Evolutionary conservation across 2,329 filamentous ascomycete genomes (phyloP), one percentile per base, ranked within the genome.

Genomic region (Akanthomyces dipterigenus): DNA sequence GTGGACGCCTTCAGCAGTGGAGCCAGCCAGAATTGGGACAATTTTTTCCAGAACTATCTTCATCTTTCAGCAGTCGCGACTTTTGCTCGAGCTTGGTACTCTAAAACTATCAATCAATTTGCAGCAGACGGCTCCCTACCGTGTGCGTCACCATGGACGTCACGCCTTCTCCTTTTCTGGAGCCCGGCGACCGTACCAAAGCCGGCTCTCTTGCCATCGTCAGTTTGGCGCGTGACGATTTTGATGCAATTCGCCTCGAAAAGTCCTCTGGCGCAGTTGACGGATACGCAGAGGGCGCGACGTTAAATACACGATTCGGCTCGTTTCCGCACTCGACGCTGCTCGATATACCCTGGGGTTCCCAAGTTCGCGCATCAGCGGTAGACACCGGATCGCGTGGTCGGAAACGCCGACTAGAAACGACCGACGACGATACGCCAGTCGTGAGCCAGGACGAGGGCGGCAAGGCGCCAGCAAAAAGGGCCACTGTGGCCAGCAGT

Each of bases 301-400:
- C 91, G 2, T 85, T 93, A 59, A 98, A 96, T 76, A 99, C 93
- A 1, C 87, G 93, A 49, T 99, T 96, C 70, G 95, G 95, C 54
- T 96, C 93, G 0, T 93, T 92, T 63, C 90, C 90, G 0, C 90
- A 93, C 71, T 88, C 84, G 12, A 93, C 90, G 0, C 76, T 93
- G 50, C 82, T 96, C 60, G 81, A 85, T 5, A 80, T 92, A 59
- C 89, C 90, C 46, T 98, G 93, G 93, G 95, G 95, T 31, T 91
- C 90, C 7, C 95, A 98, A 72, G 87, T 98, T 24, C 83, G 91
- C 51, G 95, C 95, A 8, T 96, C 92, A 1, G 85, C 88, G 36
- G 92, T 97, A 61, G 91, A 97, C 70, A 97, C 93, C 0, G 92
- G 93, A 14, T 95, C 91, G n/a, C 82, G 92, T 67, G 91, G 91